Percentiles rank a stretch among this genome's conserved stretches.
These are phyloP conservation scores for Planoprotostelium fungivorum DNA, from an alignment of 78 protist species.

Conservation along the genomic window DNA sequence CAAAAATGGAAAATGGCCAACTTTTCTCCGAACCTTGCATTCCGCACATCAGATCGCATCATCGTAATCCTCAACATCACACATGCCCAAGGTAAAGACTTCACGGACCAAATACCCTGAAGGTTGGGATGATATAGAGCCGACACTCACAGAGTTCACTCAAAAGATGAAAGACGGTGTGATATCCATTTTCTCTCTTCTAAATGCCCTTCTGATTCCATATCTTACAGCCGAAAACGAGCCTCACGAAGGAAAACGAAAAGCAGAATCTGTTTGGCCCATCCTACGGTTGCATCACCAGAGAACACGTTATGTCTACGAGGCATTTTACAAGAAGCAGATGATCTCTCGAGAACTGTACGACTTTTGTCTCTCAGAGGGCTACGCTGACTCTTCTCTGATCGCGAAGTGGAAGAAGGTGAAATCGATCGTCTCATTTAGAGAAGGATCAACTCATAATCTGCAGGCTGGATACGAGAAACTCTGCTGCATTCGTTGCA, in stretches of 20 bases:
- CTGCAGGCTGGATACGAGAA: slow-evolving; percentile 81
- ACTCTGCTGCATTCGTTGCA: slow-evolving; percentile 88
- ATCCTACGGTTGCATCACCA: slow-evolving; percentile 77
- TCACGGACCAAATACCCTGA: slow-evolving; percentile 48
- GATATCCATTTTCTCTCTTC: not conserved
- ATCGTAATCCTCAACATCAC: not conserved
- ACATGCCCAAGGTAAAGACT: slow-evolving; percentile 62
- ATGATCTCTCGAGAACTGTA: slow-evolving; percentile 79
- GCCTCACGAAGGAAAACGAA: slow-evolving; percentile 84
- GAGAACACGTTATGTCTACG: slow-evolving; percentile 74
- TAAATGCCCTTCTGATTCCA: not conserved
- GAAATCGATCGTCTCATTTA: not conserved
- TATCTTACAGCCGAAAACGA: slow-evolving; percentile 57
- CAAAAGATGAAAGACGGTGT: slow-evolving; percentile 80
- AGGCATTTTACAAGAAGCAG: slow-evolving; percentile 60
- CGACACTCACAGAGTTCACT: slow-evolving; percentile 66
- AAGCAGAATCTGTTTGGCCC: slow-evolving; percentile 75
- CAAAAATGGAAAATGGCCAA: not conserved
- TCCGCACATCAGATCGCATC: not conserved
- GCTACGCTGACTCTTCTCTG: slow-evolving; percentile 75
- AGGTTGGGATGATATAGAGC: slow-evolving; percentile 73
- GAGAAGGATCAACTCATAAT: not conserved
- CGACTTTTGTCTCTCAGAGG: slow-evolving; percentile 75
- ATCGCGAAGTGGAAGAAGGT: slow-evolving; percentile 97
- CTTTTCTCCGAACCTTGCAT: no score